A percentile compares a stretch with the other conserved stretches of the same genome.
Conservation (phyloP, 345 rosid species). For the Eucalyptus curtisii region DNA sequence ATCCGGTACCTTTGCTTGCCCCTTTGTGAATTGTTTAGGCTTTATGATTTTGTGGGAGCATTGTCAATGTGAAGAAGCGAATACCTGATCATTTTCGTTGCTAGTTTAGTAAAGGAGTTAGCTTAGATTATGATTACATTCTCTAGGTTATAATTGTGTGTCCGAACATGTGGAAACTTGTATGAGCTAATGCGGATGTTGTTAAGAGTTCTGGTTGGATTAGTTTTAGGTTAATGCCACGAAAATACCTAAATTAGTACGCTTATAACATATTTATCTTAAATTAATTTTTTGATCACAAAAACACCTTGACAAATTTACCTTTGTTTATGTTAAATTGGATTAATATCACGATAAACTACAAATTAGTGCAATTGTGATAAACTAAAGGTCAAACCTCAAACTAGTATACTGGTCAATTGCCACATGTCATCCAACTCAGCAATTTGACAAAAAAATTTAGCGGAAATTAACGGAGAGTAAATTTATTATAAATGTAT, state of each 20-base stretch:
- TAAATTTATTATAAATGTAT: too few relatives aligned
- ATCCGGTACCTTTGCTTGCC: too few relatives aligned
- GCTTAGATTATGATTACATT: rapidly evolving
- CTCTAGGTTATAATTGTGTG: background rate
- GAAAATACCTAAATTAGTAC: rapidly evolving
- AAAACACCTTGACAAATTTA: rapidly evolving
- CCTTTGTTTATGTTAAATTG: rapidly evolving
- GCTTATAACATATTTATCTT: rapidly evolving
- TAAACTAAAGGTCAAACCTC: rapidly evolving
- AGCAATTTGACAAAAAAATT: rapidly evolving
- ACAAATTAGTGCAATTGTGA: too few relatives aligned
- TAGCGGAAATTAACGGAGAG: rapidly evolving
- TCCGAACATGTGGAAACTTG: background rate
- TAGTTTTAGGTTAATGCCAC: too few relatives aligned
- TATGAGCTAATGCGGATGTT: rapidly evolving
- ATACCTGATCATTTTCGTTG: too few relatives aligned
- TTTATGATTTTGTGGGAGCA: too few relatives aligned
- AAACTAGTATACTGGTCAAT: rapidly evolving
- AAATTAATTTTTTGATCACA: rapidly evolving
- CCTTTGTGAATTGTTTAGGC: too few relatives aligned
- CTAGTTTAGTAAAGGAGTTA: too few relatives aligned
- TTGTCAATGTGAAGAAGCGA: too few relatives aligned
- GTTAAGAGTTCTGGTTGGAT: background rate
- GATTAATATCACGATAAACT: rapidly evolving
- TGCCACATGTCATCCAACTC: rapidly evolving